Conservation (phyloP, 129 eudicot genomes). For the Solidago caesia region DNA sequence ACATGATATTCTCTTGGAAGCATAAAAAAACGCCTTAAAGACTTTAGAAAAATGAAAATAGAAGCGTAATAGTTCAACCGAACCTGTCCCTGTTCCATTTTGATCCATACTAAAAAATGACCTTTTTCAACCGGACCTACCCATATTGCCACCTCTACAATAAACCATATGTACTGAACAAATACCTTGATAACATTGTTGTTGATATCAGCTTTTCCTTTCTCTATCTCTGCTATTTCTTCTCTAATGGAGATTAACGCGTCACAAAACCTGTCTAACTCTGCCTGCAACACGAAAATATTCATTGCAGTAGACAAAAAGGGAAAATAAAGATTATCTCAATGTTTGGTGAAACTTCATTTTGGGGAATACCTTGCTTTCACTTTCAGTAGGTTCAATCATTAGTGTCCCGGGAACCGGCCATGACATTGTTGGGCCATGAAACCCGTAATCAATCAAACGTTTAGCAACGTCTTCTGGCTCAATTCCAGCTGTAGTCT, state of each 20-base stretch:
- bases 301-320: slow-evolving; percentile 3
- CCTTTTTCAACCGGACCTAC: not conserved
- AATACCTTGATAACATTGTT: slow-evolving; percentile 88
- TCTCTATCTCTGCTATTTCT: slow-evolving; percentile 83
- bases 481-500: slow-evolving; percentile 94
- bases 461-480: slow-evolving; percentile 97
- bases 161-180: not conserved
- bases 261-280: slow-evolving; percentile 91
- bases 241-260: slow-evolving; percentile 86
- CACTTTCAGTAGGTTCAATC: slow-evolving; percentile 99
- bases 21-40: too few species aligned
- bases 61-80: not conserved
- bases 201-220: slow-evolving; percentile 69
- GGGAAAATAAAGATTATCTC: not conserved
- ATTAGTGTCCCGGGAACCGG: slow-evolving; percentile 99
- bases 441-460: slow-evolving; percentile 94
- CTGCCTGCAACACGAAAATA: slow-evolving; percentile 55
- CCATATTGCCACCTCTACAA: not conserved
- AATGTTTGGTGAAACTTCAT: not conserved
- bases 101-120: not conserved
- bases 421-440: slow-evolving; percentile 98
- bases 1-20: not conserved
- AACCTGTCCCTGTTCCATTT: not conserved
- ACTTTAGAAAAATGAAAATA: not conserved
- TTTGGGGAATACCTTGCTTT: slow-evolving; percentile 74